Conservation (phyloP, 2,329 filamentous ascomycete species). For the Phaeophleospora eucalypticola region DNA sequence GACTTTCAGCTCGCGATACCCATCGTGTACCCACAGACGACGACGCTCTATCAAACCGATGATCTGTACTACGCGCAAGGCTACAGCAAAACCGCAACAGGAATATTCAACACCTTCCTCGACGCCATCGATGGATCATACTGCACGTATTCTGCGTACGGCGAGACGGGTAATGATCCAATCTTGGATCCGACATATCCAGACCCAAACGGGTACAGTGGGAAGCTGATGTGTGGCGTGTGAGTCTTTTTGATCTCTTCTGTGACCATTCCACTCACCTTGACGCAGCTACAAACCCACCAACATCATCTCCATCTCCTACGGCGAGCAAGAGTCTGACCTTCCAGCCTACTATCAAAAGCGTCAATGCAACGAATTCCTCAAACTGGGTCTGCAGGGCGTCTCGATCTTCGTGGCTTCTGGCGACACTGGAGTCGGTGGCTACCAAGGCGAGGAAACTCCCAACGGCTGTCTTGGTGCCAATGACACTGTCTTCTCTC, state of each 20-base stretch:
- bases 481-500: conserved; percentile 41
- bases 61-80: conserved; percentile 18
- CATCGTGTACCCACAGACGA: conserved; percentile 23
- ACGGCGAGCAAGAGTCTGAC: conserved; percentile 60
- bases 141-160: conserved; percentile 17
- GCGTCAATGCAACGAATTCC: conserved; percentile 59
- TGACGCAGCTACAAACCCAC: conserved; percentile 7
- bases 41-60: conserved; percentile 20
- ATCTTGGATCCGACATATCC: conserved; percentile 16
- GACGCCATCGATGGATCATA: conserved; percentile 17
- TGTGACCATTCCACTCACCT: not conserved
- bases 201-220: conserved; percentile 11
- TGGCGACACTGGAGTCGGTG: conserved; percentile 58
- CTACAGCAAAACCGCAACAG: conserved; percentile 7
- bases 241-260: not conserved
- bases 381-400: conserved; percentile 59
- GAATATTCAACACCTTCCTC: conserved; percentile 17
- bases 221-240: conserved; percentile 18
- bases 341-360: conserved; percentile 56
- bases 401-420: conserved; percentile 57
- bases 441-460: conserved; percentile 23
- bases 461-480: conserved; percentile 28
- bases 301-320: conserved; percentile 59
- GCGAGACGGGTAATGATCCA: conserved; percentile 9
- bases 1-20: conserved; percentile 22